phyloP scores from a whole-genome alignment of 1,139 yeast species.

The Kodamaea fungicola region DNA sequence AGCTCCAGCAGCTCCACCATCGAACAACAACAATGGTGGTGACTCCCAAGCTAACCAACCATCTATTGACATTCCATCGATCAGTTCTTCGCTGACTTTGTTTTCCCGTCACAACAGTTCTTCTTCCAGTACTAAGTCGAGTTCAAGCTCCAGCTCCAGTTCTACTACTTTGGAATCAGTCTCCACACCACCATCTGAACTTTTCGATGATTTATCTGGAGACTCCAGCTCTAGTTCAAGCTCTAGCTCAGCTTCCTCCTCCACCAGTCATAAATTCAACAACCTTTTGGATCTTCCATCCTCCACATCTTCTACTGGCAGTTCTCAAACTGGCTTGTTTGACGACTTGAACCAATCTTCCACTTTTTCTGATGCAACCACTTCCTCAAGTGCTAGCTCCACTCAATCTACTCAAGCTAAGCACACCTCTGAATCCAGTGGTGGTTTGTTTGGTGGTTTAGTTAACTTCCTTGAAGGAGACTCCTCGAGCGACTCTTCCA shows the following conservation, averaged over 20 bases:
- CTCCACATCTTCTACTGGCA: conserved; percentile 1
- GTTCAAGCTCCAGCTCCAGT: conserved; percentile 11
- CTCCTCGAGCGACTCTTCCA: background rate
- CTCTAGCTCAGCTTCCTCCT: conserved; percentile 7
- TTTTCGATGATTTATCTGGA: conserved; percentile 3
- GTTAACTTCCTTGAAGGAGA: background rate
- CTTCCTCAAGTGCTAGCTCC: conserved; percentile 1
- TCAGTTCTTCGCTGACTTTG: conserved; percentile 1
- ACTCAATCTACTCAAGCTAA: no score
- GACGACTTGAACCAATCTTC: background rate
- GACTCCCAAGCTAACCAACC: conserved; percentile 6
- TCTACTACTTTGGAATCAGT: conserved; percentile 6
- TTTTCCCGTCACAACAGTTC: conserved; percentile 1
- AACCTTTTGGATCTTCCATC: background rate
- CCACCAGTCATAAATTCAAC: conserved; percentile 1
- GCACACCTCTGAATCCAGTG: background rate
- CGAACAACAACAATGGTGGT: conserved; percentile 3
- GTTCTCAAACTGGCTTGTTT: background rate
- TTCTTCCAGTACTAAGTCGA: background rate
- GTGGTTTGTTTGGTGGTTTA: background rate
- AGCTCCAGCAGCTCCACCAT: conserved; percentile 7
- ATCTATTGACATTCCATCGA: conserved; percentile 4
- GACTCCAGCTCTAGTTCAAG: conserved; percentile 5
- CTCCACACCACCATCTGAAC: conserved; percentile 7
- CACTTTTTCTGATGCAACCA: conserved; percentile 4